These are phyloP conservation scores for Euphorbia neoarborescens DNA, from an alignment of 441 rosid species.

Conservation along the genomic window DNA sequence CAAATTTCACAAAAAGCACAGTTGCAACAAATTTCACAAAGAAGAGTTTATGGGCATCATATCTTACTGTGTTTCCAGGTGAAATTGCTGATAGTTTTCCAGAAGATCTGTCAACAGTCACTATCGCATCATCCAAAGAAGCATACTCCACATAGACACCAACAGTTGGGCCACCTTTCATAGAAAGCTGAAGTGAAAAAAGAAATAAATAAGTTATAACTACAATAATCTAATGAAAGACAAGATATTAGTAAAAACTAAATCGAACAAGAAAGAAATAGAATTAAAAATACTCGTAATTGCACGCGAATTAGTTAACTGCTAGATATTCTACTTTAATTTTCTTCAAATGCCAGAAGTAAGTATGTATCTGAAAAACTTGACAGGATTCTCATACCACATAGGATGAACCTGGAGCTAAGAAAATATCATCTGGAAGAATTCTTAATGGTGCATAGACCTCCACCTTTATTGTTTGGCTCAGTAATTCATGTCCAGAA, in stretches of 20 bases:
- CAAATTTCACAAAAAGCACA: not conserved
- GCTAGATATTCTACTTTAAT: not conserved
- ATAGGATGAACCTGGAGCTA: constrained; percentile 88
- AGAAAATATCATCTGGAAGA: constrained; percentile 64
- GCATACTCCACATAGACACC: constrained; percentile 56
- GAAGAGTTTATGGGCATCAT: constrained; percentile 18
- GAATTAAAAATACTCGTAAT: not conserved
- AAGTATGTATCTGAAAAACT: not conserved
- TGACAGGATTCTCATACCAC: constrained; percentile 42
- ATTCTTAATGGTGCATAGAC: constrained; percentile 73
- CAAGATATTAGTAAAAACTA: not conserved
- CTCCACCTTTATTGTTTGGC: constrained; percentile 75
- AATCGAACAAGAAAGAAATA: not conserved
- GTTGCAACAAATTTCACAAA: not conserved
- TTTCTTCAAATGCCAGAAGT: constrained; percentile 1
- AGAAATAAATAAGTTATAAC: not conserved
- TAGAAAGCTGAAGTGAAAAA: constrained; percentile 43
- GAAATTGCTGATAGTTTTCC: constrained; percentile 67
- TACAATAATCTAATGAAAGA: not conserved
- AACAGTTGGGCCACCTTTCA: constrained; percentile 84
- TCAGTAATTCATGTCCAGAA: constrained; percentile 63
- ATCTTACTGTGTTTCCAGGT: constrained; percentile 81
- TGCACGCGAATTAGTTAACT: constrained; percentile 5
- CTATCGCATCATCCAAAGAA: constrained; percentile 50
- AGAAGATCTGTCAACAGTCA: constrained; percentile 49